phyloP scores from a whole-genome alignment of 805 yeast genomes.

The Schwanniomyces yamadae region DNA sequence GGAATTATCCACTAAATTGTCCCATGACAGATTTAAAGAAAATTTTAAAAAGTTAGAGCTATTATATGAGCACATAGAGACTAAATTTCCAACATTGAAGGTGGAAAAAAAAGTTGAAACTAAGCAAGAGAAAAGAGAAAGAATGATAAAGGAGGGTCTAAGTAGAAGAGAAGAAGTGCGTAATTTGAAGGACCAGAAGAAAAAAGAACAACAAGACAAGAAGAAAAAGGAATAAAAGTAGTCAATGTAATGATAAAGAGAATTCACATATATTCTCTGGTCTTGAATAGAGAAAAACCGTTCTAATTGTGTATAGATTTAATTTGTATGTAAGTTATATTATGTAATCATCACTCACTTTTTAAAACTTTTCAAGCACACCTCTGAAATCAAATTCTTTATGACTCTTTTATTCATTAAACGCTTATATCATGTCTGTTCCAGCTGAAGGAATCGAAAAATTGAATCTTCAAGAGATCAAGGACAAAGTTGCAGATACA shows the following conservation, averaged over 20 bases:
- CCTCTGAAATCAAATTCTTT: background rate
- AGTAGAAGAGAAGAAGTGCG: conserved; percentile 30
- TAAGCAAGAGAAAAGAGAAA: conserved; percentile 54
- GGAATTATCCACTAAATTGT: conserved; percentile 48
- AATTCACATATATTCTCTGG: too few relatives aligned
- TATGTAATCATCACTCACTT: conserved; percentile 1
- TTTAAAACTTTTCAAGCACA: background rate
- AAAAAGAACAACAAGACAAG: conserved; percentile 9
- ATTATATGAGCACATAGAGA: conserved; percentile 43
- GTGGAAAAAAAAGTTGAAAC: conserved; percentile 19
- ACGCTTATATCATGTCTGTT: conserved; percentile 18
- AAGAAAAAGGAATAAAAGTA: background rate
- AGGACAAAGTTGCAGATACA: conserved; percentile 13
- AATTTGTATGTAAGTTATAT: too few relatives aligned
- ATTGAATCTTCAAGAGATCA: conserved; percentile 17
- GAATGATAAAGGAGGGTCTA: conserved; percentile 55
- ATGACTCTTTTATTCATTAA: background rate
- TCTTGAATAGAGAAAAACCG: too few relatives aligned
- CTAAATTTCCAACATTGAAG: background rate
- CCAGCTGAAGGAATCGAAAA: conserved; percentile 24
- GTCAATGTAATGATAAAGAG: too few relatives aligned
- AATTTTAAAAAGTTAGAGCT: conserved; percentile 57
- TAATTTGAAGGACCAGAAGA: conserved; percentile 26
- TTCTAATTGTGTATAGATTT: too few relatives aligned
- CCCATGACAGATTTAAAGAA: conserved; percentile 64